phyloP scores from a whole-genome alignment of 225 moss, liverwort and hornwort genomes.

The Lunularia cruciata region DNA sequence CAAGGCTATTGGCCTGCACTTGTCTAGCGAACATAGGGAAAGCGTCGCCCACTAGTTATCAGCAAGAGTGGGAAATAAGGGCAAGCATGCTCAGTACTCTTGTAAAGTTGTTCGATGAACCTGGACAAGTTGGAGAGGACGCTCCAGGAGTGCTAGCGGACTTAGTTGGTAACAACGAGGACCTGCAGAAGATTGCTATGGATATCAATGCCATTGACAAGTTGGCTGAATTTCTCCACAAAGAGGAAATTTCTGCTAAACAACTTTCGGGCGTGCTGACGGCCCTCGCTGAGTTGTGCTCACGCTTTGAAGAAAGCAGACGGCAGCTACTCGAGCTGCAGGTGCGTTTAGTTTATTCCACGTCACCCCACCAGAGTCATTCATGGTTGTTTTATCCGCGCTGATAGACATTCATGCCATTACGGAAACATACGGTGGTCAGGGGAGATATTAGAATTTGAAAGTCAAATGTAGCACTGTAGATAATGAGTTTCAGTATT shows the following conservation, averaged over 20 bases:
- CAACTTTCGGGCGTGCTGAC: slow-evolving; percentile 86
- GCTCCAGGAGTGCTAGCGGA: slow-evolving; percentile 89
- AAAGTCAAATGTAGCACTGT: too few relatives aligned
- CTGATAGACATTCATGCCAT: too few relatives aligned
- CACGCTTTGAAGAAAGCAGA: slow-evolving; percentile 81
- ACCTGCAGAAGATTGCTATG: slow-evolving; percentile 78
- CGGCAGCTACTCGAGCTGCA: slow-evolving; percentile 69
- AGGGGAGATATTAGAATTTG: too few relatives aligned
- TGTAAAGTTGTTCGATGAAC: slow-evolving; percentile 88
- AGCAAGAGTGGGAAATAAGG: slow-evolving; percentile 65
- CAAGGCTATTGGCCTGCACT: slow-evolving; percentile 84
- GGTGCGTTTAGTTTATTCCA: slow-evolving; percentile 39
- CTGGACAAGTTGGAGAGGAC: slow-evolving; percentile 89
- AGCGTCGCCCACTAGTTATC: slow-evolving; percentile 62
- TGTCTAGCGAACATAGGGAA: slow-evolving; percentile 81
- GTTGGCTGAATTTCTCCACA: slow-evolving; percentile 69
- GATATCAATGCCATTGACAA: slow-evolving; percentile 75
- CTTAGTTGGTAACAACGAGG: slow-evolving; percentile 75
- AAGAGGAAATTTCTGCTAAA: slow-evolving; percentile 66
- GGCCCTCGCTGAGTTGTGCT: slow-evolving; percentile 89
- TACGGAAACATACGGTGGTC: too few relatives aligned
- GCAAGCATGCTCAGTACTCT: slow-evolving; percentile 77
- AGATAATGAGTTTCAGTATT: too few relatives aligned
- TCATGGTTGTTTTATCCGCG: too few relatives aligned
- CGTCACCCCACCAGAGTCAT: too few relatives aligned